Conservation (phyloP, 2,329 filamentous ascomycete genomes). For the Rhynchosporium graminicola region DNA sequence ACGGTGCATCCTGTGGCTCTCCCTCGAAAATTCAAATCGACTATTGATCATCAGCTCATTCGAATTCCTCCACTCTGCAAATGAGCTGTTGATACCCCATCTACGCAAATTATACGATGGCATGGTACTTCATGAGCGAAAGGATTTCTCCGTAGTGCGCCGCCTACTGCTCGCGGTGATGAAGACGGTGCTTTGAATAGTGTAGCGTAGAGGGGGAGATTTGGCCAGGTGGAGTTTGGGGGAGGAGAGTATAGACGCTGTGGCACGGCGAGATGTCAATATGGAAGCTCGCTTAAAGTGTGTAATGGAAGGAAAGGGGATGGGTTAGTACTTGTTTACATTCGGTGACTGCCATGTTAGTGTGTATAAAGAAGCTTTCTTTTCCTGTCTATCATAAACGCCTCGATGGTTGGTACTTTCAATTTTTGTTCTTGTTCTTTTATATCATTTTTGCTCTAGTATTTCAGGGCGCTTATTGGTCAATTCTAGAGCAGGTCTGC, state of each 20-base stretch:
- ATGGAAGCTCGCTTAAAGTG: not conserved
- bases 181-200: constrained; percentile 57
- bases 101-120: constrained; percentile 58
- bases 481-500: constrained; percentile 30
- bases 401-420: not conserved
- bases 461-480: constrained; percentile 25
- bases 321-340: constrained; percentile 30
- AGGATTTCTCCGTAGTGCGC: constrained; percentile 60
- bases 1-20: constrained; percentile 52
- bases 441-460: not conserved
- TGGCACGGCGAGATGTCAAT: constrained; percentile 15
- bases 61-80: not conserved
- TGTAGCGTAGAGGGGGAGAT: constrained; percentile 61
- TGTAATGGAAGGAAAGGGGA: not conserved
- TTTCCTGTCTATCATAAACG: too few species aligned
- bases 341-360: constrained; percentile 31
- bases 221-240: constrained; percentile 59
- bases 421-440: not conserved
- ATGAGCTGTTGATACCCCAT: constrained; percentile 45
- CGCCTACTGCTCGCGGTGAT: constrained; percentile 64
- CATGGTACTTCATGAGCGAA: constrained; percentile 65
- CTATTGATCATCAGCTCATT: constrained; percentile 19
- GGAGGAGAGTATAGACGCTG: constrained; percentile 56
- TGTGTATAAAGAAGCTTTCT: too few species aligned
- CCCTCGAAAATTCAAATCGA: constrained; percentile 53